phyloP scores from a whole-genome alignment of 306 rosid species.

The Lablab purpureus region DNA sequence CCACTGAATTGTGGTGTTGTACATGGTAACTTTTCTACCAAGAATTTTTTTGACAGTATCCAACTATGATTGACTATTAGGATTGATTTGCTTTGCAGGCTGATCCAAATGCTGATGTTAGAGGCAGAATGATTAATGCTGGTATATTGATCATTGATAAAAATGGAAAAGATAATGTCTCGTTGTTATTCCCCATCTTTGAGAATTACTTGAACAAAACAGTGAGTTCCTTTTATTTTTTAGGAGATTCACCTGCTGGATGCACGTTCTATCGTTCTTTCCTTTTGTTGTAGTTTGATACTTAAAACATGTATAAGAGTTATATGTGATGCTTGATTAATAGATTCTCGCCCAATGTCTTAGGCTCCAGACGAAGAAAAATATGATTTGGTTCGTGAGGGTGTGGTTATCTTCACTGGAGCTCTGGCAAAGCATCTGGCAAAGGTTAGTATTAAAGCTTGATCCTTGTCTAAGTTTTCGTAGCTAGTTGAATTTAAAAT shows the following conservation, averaged over 20 bases:
- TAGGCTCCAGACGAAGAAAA: constrained; percentile 93
- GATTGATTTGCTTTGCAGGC: constrained; percentile 76
- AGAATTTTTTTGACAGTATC: constrained; percentile 18
- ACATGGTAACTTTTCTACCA: not conserved
- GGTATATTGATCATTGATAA: constrained; percentile 95
- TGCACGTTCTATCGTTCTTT: not conserved
- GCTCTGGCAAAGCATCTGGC: constrained; percentile 95
- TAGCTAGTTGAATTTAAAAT: constrained; percentile 2
- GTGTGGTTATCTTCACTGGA: constrained; percentile 98
- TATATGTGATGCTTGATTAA: constrained; percentile 19
- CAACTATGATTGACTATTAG: constrained; percentile 12
- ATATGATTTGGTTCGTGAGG: constrained; percentile 97
- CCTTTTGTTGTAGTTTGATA: constrained; percentile 1
- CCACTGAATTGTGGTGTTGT: constrained; percentile 13
- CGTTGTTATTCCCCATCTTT: constrained; percentile 91
- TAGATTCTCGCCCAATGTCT: constrained; percentile 23
- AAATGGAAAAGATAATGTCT: constrained; percentile 87
- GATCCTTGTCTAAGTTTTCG: constrained; percentile 1
- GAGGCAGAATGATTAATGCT: constrained; percentile 97
- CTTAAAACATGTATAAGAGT: not conserved
- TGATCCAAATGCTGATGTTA: constrained; percentile 91
- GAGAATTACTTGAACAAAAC: constrained; percentile 94
- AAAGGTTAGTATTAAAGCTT: constrained; percentile 60
- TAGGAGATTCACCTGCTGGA: constrained; percentile 33
- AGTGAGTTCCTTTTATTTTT: constrained; percentile 51